Conservation (phyloP, 1,284 basidiomycete species). For the Rhodotorula glutinis region DNA sequence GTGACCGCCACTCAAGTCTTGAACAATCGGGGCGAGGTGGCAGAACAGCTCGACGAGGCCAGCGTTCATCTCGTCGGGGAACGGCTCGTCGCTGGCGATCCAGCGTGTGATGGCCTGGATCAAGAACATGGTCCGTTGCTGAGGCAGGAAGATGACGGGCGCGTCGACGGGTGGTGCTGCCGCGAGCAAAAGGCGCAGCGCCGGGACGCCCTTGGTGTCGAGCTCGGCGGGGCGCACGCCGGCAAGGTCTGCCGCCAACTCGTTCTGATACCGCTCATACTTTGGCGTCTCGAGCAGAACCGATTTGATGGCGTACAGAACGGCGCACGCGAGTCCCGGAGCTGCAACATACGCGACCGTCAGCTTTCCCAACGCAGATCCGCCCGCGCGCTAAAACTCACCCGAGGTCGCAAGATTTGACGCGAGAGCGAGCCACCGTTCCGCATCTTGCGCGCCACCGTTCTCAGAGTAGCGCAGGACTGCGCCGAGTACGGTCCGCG, state of each 20-base stretch:
- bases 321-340: slow-evolving; percentile 63
- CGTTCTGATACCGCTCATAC: slow-evolving; percentile 81
- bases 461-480: slow-evolving; percentile 59
- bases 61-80: slow-evolving; percentile 70
- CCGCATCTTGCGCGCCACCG: slow-evolving; percentile 63
- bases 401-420: slow-evolving; percentile 61
- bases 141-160: slow-evolving; percentile 78
- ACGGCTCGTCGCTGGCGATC: slow-evolving; percentile 66
- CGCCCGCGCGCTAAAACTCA: slow-evolving; percentile 46
- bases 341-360: slow-evolving; percentile 52
- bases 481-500: slow-evolving; percentile 58
- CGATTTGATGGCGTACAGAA: slow-evolving; percentile 62
- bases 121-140: slow-evolving; percentile 82
- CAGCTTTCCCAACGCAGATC: too few species aligned
- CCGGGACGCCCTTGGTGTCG: slow-evolving; percentile 64
- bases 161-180: slow-evolving; percentile 74
- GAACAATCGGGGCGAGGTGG: slow-evolving; percentile 79
- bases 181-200: slow-evolving; percentile 69
- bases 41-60: slow-evolving; percentile 71
- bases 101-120: slow-evolving; percentile 80
- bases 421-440: slow-evolving; percentile 69
- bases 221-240: slow-evolving; percentile 65
- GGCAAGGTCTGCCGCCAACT: slow-evolving; percentile 74
- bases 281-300: slow-evolving; percentile 66
- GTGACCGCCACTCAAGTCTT: slow-evolving; percentile 79